A percentile compares a stretch with the other conserved stretches of the same genome.
These are phyloP conservation scores for Boeremia exigua DNA, from an alignment of 2,329 filamentous ascomycete species.

Conservation along the genomic window DNA sequence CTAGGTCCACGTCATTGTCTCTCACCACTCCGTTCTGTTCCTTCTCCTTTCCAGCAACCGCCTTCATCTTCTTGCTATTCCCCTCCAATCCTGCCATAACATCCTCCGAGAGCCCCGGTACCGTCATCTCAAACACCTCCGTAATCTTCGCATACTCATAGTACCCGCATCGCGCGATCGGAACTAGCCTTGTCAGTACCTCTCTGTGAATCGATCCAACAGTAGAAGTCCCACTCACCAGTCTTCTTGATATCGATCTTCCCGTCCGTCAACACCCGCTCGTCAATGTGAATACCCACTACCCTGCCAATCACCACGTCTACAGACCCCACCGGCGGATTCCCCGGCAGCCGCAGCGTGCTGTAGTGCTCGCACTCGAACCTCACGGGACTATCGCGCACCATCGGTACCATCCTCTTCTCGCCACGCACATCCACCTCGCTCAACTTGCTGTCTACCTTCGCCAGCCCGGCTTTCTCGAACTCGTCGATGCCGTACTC, in stretches of 20 bases:
- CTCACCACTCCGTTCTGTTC: neutral
- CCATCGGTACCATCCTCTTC: conserved; percentile 58
- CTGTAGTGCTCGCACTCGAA: conserved; percentile 65
- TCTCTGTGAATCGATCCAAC: too few species aligned
- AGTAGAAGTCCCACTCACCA: conserved; percentile 11
- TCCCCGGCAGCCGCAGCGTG: conserved; percentile 62
- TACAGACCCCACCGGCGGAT: conserved; percentile 63
- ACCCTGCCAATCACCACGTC: conserved; percentile 66
- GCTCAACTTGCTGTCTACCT: conserved; percentile 51
- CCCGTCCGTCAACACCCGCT: conserved; percentile 61
- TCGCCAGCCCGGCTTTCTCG: conserved; percentile 55
- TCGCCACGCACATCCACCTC: conserved; percentile 37
- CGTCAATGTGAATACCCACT: conserved; percentile 63
- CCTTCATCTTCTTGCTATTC: conserved; percentile 31
- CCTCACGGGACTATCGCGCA: conserved; percentile 60
- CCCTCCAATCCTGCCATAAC: conserved; percentile 38
- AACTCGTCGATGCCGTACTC: conserved; percentile 63
- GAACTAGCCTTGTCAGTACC: conserved; percentile 37
- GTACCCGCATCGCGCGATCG: conserved; percentile 67
- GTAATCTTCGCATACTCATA: conserved; percentile 64
- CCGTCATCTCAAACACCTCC: conserved; percentile 65
- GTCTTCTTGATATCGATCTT: conserved; percentile 63
- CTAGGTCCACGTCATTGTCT: conserved; percentile 1
- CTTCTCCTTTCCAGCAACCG: conserved; percentile 2
- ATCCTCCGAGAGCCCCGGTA: conserved; percentile 49